Conservation (phyloP, 2,329 filamentous ascomycete species). For the Ascochyta clinopodiicola region DNA sequence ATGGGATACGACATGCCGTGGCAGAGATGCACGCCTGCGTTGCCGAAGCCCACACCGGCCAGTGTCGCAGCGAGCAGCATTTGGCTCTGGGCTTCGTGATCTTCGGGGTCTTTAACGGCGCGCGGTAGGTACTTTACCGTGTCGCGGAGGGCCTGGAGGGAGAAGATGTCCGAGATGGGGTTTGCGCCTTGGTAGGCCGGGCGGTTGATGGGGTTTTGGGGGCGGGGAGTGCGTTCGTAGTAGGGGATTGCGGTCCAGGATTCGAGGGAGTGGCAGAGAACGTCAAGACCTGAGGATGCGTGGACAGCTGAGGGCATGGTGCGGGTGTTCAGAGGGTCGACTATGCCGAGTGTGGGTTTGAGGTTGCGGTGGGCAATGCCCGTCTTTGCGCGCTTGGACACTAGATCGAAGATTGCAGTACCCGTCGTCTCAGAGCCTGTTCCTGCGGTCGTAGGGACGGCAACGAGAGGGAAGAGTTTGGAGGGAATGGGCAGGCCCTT, state of each 20-base stretch:
- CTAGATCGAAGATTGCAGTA: constrained; percentile 96
- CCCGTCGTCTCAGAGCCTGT: constrained; percentile 95
- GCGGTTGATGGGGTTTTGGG: constrained; percentile 85
- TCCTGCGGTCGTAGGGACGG: constrained; percentile 84
- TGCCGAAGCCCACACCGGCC: constrained; percentile 95
- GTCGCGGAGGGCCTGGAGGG: constrained; percentile 78
- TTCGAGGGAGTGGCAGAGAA: constrained; percentile 93
- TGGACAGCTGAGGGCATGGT: constrained; percentile 97
- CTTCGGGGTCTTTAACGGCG: constrained; percentile 84
- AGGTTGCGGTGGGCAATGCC: constrained; percentile 94
- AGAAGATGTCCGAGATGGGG: constrained; percentile 97
- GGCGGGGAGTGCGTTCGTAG: constrained; percentile 81
- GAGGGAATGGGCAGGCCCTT: constrained; percentile 78
- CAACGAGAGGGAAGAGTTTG: constrained; percentile 76
- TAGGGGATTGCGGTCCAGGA: constrained; percentile 98
- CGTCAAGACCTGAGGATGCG: constrained; percentile 89
- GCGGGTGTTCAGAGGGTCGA: constrained; percentile 84
- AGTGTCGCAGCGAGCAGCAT: constrained; percentile 96
- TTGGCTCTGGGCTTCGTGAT: constrained; percentile 88
- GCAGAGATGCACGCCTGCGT: constrained; percentile 91
- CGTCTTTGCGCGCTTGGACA: constrained; percentile 88
- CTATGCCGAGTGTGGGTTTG: constrained; percentile 92
- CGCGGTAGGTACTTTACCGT: constrained; percentile 94
- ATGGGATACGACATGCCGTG: constrained; percentile 98
- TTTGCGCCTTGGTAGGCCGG: constrained; percentile 98